These are phyloP conservation scores for Colletotrichum viniferum DNA, from an alignment of 2,329 filamentous ascomycete species.

Conservation along the genomic window DNA sequence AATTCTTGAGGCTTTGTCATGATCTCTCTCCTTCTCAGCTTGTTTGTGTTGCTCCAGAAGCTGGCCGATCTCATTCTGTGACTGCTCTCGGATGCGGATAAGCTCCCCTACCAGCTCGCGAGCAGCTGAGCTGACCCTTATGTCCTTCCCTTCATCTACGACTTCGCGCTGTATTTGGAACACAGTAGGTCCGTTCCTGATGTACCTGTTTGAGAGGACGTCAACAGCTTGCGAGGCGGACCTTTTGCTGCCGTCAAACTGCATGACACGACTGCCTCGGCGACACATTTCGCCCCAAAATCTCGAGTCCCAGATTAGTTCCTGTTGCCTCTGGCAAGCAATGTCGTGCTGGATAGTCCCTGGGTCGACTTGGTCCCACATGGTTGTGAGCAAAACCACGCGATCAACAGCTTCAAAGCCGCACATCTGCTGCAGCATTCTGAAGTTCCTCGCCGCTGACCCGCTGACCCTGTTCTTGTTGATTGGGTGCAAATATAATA, in stretches of 20 bases:
- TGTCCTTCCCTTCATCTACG: not conserved
- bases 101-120: not conserved
- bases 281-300: not conserved
- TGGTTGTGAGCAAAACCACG: too few relatives aligned
- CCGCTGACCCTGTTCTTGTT: too few relatives aligned
- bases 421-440: too few relatives aligned
- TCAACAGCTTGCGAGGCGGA: not conserved
- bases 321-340: not conserved
- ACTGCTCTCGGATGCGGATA: not conserved
- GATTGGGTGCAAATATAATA: too few relatives aligned
- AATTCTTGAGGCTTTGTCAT: not conserved
- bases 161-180: not conserved
- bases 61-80: not conserved
- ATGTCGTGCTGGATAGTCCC: not conserved
- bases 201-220: accelerated
- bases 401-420: too few relatives aligned
- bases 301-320: accelerated
- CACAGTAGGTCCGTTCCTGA: accelerated
- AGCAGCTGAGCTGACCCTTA: not conserved
- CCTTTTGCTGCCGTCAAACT: not conserved
- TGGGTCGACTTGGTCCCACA: too few relatives aligned
- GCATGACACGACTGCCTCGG: not conserved
- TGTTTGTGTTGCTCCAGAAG: not conserved
- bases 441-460: too few relatives aligned
- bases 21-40: not conserved